phyloP scores from a whole-genome alignment of 2,329 filamentous ascomycete genomes.

The Cadophora malorum region DNA sequence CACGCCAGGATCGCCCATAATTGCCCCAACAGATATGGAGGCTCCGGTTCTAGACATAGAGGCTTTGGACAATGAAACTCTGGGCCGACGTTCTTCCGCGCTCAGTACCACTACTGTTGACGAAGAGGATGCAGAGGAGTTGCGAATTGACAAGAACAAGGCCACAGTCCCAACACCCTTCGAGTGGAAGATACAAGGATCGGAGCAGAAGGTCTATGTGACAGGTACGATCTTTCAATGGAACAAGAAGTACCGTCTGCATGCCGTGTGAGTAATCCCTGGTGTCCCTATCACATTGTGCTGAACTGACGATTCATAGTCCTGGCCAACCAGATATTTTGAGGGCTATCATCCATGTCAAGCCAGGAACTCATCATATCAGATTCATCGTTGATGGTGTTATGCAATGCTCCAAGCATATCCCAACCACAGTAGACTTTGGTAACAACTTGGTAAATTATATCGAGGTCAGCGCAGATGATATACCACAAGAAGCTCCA shows the following conservation, averaged over 20 bases:
- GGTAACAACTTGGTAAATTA: conserved; percentile 99
- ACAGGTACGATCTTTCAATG: conserved; percentile 98
- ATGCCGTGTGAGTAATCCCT: conserved; percentile 70
- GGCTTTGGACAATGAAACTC: conserved; percentile 54
- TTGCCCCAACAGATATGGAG: conserved; percentile 68
- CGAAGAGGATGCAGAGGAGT: conserved; percentile 82
- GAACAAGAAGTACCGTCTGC: conserved; percentile 90
- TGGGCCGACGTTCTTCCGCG: conserved; percentile 60
- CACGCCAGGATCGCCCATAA: conserved; percentile 88
- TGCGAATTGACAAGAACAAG: conserved; percentile 75
- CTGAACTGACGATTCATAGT: conserved; percentile 40
- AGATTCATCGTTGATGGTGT: conserved; percentile 95
- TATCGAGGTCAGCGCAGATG: conserved; percentile 86
- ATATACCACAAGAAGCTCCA: conserved; percentile 55
- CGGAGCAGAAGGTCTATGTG: conserved; percentile 90
- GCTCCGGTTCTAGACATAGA: conserved; percentile 46
- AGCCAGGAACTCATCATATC: conserved; percentile 93
- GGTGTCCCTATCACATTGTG: neutral
- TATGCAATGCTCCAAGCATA: conserved; percentile 85
- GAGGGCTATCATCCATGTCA: conserved; percentile 79
- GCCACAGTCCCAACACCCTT: conserved; percentile 84
- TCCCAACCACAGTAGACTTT: conserved; percentile 96
- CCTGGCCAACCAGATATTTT: conserved; percentile 64
- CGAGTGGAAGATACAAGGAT: conserved; percentile 78
- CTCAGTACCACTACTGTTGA: conserved; percentile 71